These are phyloP conservation scores for Trichoderma atrobrunneum DNA, from an alignment of 2,329 filamentous ascomycete species.

Conservation along the genomic window DNA sequence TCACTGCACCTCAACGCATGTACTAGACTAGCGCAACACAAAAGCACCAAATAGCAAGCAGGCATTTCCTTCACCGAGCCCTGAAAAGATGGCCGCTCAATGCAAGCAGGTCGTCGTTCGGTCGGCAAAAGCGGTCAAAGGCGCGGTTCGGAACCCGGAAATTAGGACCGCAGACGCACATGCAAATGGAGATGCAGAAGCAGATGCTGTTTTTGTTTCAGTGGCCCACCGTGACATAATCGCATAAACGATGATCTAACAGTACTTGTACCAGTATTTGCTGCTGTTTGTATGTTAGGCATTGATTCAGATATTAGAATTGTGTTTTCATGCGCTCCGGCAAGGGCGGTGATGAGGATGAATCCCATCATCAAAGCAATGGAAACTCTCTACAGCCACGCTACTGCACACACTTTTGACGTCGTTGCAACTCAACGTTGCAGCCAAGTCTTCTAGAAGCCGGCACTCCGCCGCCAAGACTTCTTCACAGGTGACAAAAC, in stretches of 20 bases:
- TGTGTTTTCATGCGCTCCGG: not conserved
- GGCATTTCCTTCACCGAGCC: not conserved
- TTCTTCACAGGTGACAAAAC: not conserved
- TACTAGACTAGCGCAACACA: not conserved
- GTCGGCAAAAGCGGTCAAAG: not conserved
- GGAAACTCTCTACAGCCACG: not conserved
- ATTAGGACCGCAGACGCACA: not conserved
- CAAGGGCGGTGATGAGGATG: not conserved
- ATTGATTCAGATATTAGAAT: not conserved
- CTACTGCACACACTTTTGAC: not conserved
- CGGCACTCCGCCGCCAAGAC: not conserved
- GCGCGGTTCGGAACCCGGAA: not conserved
- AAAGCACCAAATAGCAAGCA: not conserved
- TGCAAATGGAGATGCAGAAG: not conserved
- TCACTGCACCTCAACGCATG: not conserved
- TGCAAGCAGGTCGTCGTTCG: not conserved
- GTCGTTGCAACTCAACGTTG: not conserved
- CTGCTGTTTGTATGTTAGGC: not conserved
- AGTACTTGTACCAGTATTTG: not conserved
- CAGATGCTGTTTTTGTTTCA: not conserved
- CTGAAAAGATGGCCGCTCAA: not conserved
- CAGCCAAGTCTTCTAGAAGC: slow-evolving; percentile 16
- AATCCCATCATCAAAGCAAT: not conserved
- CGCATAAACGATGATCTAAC: not conserved
- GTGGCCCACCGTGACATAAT: not conserved